Conservation (phyloP, 2,329 filamentous ascomycete genomes). For the Epichloe amarillans region DNA sequence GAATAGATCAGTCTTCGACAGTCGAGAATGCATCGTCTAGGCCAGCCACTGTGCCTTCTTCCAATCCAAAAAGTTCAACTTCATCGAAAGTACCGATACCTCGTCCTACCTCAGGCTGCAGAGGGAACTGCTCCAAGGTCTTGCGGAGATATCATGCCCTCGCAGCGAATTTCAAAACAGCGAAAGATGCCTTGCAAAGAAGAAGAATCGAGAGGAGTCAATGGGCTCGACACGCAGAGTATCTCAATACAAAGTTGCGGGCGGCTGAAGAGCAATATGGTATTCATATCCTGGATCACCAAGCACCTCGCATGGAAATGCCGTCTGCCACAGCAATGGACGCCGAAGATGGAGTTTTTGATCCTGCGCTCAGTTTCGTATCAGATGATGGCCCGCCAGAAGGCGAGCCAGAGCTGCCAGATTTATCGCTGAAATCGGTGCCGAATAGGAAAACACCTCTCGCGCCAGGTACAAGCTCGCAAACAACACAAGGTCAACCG, state of each 20-base stretch:
- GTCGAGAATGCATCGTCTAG: background rate
- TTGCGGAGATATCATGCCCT: slow-evolving; percentile 28
- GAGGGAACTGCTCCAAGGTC: slow-evolving; percentile 22
- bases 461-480: slow-evolving; percentile 10
- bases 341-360: slow-evolving; percentile 1
- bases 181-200: slow-evolving; percentile 25
- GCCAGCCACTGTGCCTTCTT: background rate
- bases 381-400: background rate
- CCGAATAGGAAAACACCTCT: background rate
- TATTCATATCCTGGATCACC: slow-evolving; percentile 16
- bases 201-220: slow-evolving; percentile 27
- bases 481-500: slow-evolving; percentile 17
- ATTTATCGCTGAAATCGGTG: background rate
- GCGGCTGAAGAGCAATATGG: slow-evolving; percentile 26
- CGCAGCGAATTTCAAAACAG: slow-evolving; percentile 26
- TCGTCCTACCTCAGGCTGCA: slow-evolving; percentile 12
- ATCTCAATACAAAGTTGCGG: slow-evolving; percentile 29
- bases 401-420: slow-evolving; percentile 3
- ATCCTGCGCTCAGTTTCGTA: slow-evolving; percentile 3
- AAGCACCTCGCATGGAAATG: background rate
- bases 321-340: slow-evolving; percentile 2
- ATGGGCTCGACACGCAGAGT: slow-evolving; percentile 33
- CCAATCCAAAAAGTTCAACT: background rate
- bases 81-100: slow-evolving; percentile 3
- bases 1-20: background rate